These are phyloP conservation scores for Cardamine chenopodiifolia DNA, from an alignment of 345 rosid species.

Conservation along the genomic window DNA sequence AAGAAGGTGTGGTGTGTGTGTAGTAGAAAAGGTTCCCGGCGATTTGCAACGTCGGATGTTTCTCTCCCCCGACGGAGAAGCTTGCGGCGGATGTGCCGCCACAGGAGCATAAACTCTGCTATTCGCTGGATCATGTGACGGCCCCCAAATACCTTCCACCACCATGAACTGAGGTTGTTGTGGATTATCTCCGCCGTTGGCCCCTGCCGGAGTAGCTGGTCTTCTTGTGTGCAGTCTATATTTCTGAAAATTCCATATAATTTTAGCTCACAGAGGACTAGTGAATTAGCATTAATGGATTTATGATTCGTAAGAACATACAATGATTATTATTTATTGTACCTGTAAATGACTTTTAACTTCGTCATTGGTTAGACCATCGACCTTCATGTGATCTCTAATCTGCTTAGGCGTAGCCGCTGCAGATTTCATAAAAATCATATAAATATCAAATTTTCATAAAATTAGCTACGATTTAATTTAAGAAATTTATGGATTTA, in stretches of 20 bases:
- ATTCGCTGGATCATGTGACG: conserved; percentile 46
- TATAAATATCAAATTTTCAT: background rate
- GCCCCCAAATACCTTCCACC: conserved; percentile 87
- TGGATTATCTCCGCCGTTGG: conserved; percentile 37
- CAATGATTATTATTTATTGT: background rate
- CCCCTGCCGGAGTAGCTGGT: conserved; percentile 50
- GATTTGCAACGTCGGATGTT: conserved; percentile 56
- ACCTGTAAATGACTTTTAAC: conserved; percentile 99
- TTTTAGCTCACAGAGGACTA: background rate
- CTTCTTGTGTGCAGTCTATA: conserved; percentile 84
- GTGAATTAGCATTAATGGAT: background rate
- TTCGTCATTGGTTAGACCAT: conserved; percentile 91
- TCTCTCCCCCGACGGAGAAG: conserved; percentile 53
- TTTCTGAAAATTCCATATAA: conserved; percentile 54
- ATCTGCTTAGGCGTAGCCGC: conserved; percentile 95
- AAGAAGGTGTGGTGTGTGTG: conserved; percentile 54
- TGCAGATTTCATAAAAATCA: conserved; percentile 34
- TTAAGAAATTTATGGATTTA: background rate
- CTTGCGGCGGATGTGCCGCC: conserved; percentile 44
- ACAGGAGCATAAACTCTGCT: conserved; percentile 58
- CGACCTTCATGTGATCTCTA: conserved; percentile 93
- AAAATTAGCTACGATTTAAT: background rate
- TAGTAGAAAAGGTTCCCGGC: conserved; percentile 69
- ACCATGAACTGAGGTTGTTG: conserved; percentile 79
- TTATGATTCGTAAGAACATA: background rate